Evolutionary conservation across 2,329 filamentous ascomycete genomes (phyloP).

Genomic region (Nigrograna mackinnonii): DNA sequence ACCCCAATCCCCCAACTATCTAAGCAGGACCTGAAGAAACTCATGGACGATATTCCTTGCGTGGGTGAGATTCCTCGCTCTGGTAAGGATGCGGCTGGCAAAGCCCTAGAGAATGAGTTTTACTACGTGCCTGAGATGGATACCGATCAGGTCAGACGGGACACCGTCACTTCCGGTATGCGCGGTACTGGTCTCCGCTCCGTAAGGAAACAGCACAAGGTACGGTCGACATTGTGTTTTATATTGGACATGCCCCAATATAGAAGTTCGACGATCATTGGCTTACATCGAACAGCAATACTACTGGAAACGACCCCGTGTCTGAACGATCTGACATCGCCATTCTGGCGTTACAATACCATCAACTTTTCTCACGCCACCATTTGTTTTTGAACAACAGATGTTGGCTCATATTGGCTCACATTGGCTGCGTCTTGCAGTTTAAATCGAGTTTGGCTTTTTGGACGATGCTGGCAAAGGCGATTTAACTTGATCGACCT

Average conservation of each 20-base stretch:
- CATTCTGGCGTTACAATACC: too few relatives aligned
- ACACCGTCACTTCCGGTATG: constrained; percentile 82
- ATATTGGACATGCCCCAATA: background rate
- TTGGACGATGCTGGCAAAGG: too few relatives aligned
- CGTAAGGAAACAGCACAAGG: constrained; percentile 97
- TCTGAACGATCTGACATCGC: constrained; percentile 11
- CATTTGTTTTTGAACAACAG: too few relatives aligned
- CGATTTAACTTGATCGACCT: too few relatives aligned
- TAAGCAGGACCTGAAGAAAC: constrained; percentile 61
- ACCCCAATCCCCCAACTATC: constrained; percentile 31
- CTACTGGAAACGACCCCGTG: constrained; percentile 67
- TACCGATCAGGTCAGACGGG: constrained; percentile 73
- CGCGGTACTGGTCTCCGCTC: constrained; percentile 86
- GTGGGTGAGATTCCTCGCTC: constrained; percentile 87
- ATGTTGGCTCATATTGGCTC: too few relatives aligned
- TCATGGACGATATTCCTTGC: constrained; percentile 75
- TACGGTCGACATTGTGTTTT: constrained; percentile 48
- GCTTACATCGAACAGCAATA: constrained; percentile 65
- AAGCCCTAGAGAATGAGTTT: constrained; percentile 91
- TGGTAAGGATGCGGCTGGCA: constrained; percentile 95
- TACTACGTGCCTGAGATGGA: constrained; percentile 94
- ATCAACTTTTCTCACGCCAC: background rate
- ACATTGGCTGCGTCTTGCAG: too few relatives aligned
- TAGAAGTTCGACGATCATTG: too few relatives aligned
- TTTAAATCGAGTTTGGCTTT: too few relatives aligned